These are phyloP conservation scores for Blastobotrys chiropterorum DNA, from an alignment of 805 yeast species.

Conservation along the genomic window DNA sequence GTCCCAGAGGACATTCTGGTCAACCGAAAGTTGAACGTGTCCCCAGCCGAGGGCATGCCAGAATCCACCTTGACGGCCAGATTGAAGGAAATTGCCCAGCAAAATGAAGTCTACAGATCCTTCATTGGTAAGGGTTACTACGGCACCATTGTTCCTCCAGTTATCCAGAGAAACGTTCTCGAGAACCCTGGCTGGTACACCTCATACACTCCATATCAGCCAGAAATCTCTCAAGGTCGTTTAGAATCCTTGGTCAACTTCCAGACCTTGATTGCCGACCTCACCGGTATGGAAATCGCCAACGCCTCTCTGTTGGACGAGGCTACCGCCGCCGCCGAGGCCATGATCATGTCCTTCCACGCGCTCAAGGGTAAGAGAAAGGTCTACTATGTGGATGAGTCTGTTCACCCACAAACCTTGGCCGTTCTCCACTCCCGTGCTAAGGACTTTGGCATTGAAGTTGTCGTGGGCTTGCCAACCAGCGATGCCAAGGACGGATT, in stretches of 20 bases:
- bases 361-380: constrained; percentile 58
- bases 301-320: constrained; percentile 94
- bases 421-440: constrained; percentile 79
- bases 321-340: constrained; percentile 97
- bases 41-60: constrained; percentile 68
- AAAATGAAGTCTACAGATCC: constrained; percentile 67
- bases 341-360: constrained; percentile 79
- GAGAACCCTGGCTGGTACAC: constrained; percentile 99
- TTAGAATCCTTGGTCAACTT: constrained; percentile 82
- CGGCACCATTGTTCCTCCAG: constrained; percentile 85
- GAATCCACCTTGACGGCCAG: constrained; percentile 76
- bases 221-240: constrained; percentile 96
- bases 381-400: constrained; percentile 65
- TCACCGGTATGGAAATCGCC: constrained; percentile 92
- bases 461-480: constrained; percentile 47
- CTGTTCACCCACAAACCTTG: constrained; percentile 80
- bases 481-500: constrained; percentile 42
- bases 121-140: constrained; percentile 93
- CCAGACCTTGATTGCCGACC: constrained; percentile 85
- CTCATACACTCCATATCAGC: constrained; percentile 97
- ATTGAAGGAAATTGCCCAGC: constrained; percentile 59
- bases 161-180: constrained; percentile 82
- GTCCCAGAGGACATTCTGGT: constrained; percentile 72
- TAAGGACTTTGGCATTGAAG: constrained; percentile 58
- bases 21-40: constrained; percentile 58